Conservation (phyloP, 306 rosid species). For the Quercus cerris region DNA sequence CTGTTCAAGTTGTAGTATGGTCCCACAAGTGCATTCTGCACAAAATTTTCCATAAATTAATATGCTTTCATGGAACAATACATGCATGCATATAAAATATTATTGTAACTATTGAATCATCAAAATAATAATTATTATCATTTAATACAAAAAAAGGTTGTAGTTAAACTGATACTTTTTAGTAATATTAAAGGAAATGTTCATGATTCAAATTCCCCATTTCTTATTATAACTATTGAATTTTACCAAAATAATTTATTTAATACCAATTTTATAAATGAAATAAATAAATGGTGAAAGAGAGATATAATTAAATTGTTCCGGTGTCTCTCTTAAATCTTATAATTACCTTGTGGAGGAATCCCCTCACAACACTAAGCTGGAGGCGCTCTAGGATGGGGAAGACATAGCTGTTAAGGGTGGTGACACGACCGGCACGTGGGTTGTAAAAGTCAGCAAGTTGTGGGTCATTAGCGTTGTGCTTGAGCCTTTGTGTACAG, state of each 20-base stretch:
- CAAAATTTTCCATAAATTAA: background rate
- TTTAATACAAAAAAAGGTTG: too few species aligned
- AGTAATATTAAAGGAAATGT: accelerated
- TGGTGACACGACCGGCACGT: conserved; percentile 29
- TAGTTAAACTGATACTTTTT: accelerated
- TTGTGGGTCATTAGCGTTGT: conserved; percentile 14
- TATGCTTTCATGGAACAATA: too few species aligned
- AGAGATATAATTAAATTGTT: too few species aligned
- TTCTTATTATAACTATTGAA: too few species aligned
- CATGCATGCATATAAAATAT: too few species aligned
- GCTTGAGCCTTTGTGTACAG: conserved; percentile 26
- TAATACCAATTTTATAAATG: too few species aligned
- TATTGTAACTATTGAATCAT: too few species aligned
- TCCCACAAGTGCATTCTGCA: conserved; percentile 22
- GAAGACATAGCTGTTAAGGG: conserved; percentile 25
- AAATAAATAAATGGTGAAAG: too few species aligned
- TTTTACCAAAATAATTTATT: too few species aligned
- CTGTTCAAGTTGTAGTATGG: conserved; percentile 28
- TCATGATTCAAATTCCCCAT: accelerated
- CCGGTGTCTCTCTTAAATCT: too few species aligned
- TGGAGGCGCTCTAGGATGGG: conserved; percentile 24
- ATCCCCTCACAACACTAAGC: conserved; percentile 35
- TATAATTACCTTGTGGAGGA: conserved; percentile 23
- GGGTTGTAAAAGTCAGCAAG: conserved; percentile 32
- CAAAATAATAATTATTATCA: too few species aligned